phyloP scores from a whole-genome alignment of 495 filamentous ascomycete species.

The Halenospora varia region DNA sequence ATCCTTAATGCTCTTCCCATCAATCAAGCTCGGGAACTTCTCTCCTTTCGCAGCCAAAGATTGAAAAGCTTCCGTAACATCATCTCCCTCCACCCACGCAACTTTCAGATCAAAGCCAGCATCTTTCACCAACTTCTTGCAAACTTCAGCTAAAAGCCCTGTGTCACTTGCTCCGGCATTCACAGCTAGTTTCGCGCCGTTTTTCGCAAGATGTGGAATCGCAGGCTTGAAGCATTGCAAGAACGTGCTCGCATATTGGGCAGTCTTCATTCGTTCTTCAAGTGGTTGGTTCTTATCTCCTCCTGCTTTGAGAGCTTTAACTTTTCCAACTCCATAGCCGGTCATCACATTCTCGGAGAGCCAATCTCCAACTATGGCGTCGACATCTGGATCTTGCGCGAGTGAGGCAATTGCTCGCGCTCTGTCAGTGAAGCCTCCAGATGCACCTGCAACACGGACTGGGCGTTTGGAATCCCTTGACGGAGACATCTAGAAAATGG shows the following conservation, averaged over 20 bases:
- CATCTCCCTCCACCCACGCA: slow-evolving; percentile 44
- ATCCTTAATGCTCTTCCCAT: background rate
- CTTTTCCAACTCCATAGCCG: slow-evolving; percentile 38
- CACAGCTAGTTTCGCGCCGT: slow-evolving; percentile 50
- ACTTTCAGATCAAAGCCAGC: slow-evolving; percentile 28
- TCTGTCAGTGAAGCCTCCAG: slow-evolving; percentile 31
- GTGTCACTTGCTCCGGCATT: slow-evolving; percentile 55
- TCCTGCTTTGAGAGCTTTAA: background rate
- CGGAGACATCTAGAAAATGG: background rate
- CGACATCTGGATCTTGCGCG: slow-evolving; percentile 33
- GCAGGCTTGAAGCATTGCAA: slow-evolving; percentile 51
- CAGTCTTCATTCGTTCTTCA: slow-evolving; percentile 25
- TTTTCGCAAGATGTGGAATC: slow-evolving; percentile 42
- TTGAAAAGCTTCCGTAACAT: background rate
- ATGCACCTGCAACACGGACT: slow-evolving; percentile 39
- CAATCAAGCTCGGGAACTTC: slow-evolving; percentile 2
- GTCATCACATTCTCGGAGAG: slow-evolving; percentile 37
- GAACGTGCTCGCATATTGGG: slow-evolving; percentile 20
- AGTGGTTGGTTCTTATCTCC: background rate
- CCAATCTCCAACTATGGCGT: slow-evolving; percentile 53
- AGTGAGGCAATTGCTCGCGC: background rate
- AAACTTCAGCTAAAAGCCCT: slow-evolving; percentile 39
- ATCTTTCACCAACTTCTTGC: slow-evolving; percentile 36
- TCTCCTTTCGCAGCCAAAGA: background rate
- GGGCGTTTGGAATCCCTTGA: slow-evolving; percentile 27